A percentile compares a stretch with the other conserved stretches of the same genome.
These are phyloP conservation scores for Boletus sp. DNA, from an alignment of 768 basidiomycete species.

Conservation along the genomic window DNA sequence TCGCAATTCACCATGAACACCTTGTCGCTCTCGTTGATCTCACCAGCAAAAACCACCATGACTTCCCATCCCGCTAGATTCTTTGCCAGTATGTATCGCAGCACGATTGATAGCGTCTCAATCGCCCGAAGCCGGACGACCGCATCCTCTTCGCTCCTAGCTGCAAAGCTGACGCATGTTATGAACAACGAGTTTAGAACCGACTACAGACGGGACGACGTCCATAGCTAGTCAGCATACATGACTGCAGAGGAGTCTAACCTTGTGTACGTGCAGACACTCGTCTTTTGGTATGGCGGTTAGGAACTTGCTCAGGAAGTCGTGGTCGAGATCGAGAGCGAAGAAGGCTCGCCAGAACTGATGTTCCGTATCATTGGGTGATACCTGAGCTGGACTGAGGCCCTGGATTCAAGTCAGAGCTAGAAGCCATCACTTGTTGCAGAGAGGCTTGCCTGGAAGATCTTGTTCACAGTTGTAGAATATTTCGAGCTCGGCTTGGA, in stretches of 20 bases:
- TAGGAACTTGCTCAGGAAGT: slow-evolving; percentile 42
- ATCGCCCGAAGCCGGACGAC: slow-evolving; percentile 39
- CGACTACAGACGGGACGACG: slow-evolving; percentile 41
- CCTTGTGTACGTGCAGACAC: slow-evolving; percentile 51
- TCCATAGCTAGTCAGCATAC: slow-evolving; percentile 10
- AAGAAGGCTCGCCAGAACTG: slow-evolving; percentile 55
- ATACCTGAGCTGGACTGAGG: slow-evolving; percentile 40
- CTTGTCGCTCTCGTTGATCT: slow-evolving; percentile 52
- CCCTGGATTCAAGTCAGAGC: slow-evolving; percentile 33
- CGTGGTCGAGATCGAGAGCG: slow-evolving; percentile 47
- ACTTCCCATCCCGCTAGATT: slow-evolving; percentile 66
- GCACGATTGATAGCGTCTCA: slow-evolving; percentile 46
- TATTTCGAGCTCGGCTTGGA: slow-evolving; percentile 44
- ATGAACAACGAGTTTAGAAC: slow-evolving; percentile 46
- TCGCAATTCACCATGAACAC: slow-evolving; percentile 47
- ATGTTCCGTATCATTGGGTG: slow-evolving; percentile 40
- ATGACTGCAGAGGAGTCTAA: slow-evolving; percentile 21
- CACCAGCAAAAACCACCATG: slow-evolving; percentile 66
- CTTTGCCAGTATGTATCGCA: slow-evolving; percentile 51
- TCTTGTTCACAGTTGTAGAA: slow-evolving; percentile 42
- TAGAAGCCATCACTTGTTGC: background rate
- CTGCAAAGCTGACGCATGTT: slow-evolving; percentile 42
- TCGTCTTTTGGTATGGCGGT: slow-evolving; percentile 43
- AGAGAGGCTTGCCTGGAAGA: slow-evolving; percentile 39
- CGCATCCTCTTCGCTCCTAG: slow-evolving; percentile 24